Evolutionary conservation across 1,139 yeast species (phyloP).

Genomic region (Tardiomyces digboiensis): DNA sequence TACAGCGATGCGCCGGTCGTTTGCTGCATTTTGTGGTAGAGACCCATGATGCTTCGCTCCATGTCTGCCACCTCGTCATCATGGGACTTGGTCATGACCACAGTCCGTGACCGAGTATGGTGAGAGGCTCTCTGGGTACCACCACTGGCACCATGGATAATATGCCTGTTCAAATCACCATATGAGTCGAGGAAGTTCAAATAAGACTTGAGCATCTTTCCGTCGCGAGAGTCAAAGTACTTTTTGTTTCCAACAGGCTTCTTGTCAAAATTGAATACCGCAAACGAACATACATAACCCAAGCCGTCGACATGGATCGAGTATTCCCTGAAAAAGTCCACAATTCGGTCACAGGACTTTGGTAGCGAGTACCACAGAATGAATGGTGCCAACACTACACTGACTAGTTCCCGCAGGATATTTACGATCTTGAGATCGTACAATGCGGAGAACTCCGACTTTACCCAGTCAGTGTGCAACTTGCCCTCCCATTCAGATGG

Average conservation of each 20-base stretch:
- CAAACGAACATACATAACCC: constrained; percentile 91
- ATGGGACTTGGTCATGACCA: background rate
- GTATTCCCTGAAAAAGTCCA: constrained; percentile 85
- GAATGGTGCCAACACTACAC: constrained; percentile 79
- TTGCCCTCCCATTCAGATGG: constrained; percentile 83
- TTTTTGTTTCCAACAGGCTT: constrained; percentile 21
- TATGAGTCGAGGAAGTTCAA: constrained; percentile 81
- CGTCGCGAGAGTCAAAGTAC: constrained; percentile 51
- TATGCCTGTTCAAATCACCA: constrained; percentile 25
- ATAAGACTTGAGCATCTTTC: constrained; percentile 88
- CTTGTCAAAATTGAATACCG: constrained; percentile 62
- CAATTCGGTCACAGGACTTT: constrained; percentile 56
- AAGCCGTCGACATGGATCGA: constrained; percentile 89
- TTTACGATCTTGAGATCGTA: constrained; percentile 67
- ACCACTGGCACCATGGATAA: background rate
- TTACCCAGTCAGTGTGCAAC: constrained; percentile 72
- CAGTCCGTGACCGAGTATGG: background rate
- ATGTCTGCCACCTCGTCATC: constrained; percentile 7
- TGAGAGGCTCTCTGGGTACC: background rate
- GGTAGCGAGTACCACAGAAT: constrained; percentile 80
- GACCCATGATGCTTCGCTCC: constrained; percentile 20
- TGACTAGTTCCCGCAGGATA: constrained; percentile 68
- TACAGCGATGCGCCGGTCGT: background rate
- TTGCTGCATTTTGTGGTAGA: background rate
- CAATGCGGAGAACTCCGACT: constrained; percentile 68